Base-by-base conservation (phyloP, 371 early-diverging fungal genomes). In the Neoconidiobolus thromboides region DNA sequence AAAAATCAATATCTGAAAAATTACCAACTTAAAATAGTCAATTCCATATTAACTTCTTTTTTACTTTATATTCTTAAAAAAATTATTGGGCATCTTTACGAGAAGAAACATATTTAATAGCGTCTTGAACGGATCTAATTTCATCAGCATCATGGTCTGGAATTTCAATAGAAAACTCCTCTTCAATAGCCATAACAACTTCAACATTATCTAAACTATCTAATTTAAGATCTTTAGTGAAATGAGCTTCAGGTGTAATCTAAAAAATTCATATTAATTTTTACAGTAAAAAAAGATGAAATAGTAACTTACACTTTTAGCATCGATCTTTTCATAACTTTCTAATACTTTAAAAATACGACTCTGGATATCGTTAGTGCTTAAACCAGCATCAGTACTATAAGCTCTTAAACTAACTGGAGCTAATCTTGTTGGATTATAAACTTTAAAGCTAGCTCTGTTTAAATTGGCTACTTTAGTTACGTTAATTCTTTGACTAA, bases 181-280 rank as follows among this genome's bases (percentile, higher is more conserved):
- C 96, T 76, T 97, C 98, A 64, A 97, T 82, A 51, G 95, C 95
- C 92, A 97, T 96, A 55, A 94, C 90, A 60, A 96, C 92, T 74
- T 97, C 98, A 48, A 96, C 95, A 60, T 90, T 86, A 73, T 96
- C 96, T 67, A 97, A 77, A 67, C 85, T 84, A 72, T 97, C 98
- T 61, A 97, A 73, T 12, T 91, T 91, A 64, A 97, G 87, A 70
- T 96, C 98, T 65, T 86, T 83, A 71, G 77, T 76, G 69, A 96
- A 95, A 72, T 87, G 82, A 41, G 96, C 80, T 62, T 83, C 76
- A 61, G 84, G 73, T 41, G 88, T 70, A 59, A 96, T 72, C 96
- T 93, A 74, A 47, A 60, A 36, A 9, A 37, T 46, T 49, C 39
- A 4, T 7, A 43, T 37, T 9, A 42, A 26, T 26, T 26, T 5